phyloP scores from a whole-genome alignment of 352 stramenopile species.

The Phytophthora fragariaefolia region DNA sequence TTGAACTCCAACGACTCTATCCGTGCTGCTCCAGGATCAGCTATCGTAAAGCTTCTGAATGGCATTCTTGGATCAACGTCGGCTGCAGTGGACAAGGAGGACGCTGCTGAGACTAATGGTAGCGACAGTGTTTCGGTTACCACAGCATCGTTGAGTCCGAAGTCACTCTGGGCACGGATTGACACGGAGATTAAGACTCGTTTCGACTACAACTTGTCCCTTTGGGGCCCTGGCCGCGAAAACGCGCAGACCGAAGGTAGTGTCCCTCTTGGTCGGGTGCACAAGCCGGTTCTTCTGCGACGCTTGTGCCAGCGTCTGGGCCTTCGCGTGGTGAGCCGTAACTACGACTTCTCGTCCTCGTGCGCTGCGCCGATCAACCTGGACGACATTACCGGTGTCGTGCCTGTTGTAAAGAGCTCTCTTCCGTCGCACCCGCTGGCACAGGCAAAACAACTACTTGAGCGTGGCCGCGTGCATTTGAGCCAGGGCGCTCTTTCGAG shows the following conservation, averaged over 20 bases:
- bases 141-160: conserved; percentile 41
- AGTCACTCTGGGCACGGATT: conserved; percentile 65
- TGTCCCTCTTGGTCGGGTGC: conserved; percentile 54
- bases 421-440: conserved; percentile 77
- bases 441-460: conserved; percentile 86
- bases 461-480: conserved; percentile 88
- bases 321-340: conserved; percentile 89
- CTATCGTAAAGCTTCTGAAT: conserved; percentile 89
- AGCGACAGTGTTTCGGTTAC: conserved; percentile 29
- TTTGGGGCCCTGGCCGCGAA: conserved; percentile 61
- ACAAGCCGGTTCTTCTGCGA: conserved; percentile 88
- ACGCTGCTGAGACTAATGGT: conserved; percentile 18
- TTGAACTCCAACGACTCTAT: conserved; percentile 68
- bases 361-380: conserved; percentile 83
- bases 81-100: conserved; percentile 12
- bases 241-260: conserved; percentile 15
- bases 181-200: conserved; percentile 69
- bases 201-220: conserved; percentile 79
- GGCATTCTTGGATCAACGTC: conserved; percentile 68
- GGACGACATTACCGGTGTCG: conserved; percentile 92
- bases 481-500: conserved; percentile 72
- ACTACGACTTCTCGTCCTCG: conserved; percentile 83
- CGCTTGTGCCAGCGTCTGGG: conserved; percentile 94
- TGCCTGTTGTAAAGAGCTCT: conserved; percentile 95
- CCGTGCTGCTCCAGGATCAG: conserved; percentile 68